Base-by-base conservation (phyloP, 805 yeast species). In the Cyberlindnera mrakii region DNA sequence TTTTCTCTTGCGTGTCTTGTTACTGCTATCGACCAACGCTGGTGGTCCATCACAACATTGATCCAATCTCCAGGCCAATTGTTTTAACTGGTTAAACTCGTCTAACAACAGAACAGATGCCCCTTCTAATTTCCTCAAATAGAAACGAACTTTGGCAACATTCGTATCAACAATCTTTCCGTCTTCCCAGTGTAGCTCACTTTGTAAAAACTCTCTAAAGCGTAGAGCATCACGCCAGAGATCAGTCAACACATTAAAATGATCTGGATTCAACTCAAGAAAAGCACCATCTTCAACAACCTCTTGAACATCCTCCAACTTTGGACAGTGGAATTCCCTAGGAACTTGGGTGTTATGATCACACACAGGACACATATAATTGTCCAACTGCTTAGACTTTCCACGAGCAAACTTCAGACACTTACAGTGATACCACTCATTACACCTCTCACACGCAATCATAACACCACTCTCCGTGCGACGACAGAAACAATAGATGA, bases 401-500 rank as follows among this genome's bases (percentile, higher is more conserved):
- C 65, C 62, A 14, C 58, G 49, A 3, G 64, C 65, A 25, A 67
- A 54, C 40, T 71, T 71, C 35, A 82, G 66, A 59, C 90, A 83
- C 14, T 60, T 62, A 37, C 74, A 71, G 55, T 83, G 90, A 54
- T 76, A 83, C 89, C 89, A 82, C 52, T 82, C 87, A 41, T 72
- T 67, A 58, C 91, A 84, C 15, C 59, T 62, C 48, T 82, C 89
- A 62, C 90, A 83, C 45, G 77, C 83, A 36, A 81, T 75, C 85
- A 82, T 82, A 0, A 75, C 71, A 59, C 85, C 74, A 51, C 71
- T 60, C 51, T 82, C 90, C 19, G 61, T 60, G 38, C 72, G 74
- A 37, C 88, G 69, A 58, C 91, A 83, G 43, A 79, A 63, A 55
- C 90, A 83, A 54, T 77, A 82, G 18, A 59, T 53, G 7, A 41